Evolutionary conservation across 1,139 yeast species (phyloP).

Genomic region (Magnusiomyces suaveolens): DNA sequence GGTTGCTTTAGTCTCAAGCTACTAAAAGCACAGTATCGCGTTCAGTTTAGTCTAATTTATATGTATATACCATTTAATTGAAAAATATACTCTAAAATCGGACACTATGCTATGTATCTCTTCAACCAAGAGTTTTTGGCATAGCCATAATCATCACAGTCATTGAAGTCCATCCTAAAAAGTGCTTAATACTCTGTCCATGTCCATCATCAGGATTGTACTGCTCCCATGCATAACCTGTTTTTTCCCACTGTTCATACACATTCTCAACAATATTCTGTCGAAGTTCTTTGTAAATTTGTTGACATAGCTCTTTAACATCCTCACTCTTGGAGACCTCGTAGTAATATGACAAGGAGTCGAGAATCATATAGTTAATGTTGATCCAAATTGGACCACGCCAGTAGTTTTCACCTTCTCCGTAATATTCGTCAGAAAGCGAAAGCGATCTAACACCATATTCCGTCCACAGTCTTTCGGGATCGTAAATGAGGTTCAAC

Average conservation of each 20-base stretch:
- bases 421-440: constrained; percentile 53
- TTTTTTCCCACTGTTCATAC: constrained; percentile 30
- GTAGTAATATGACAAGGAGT: constrained; percentile 52
- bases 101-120: no score
- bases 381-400: constrained; percentile 91
- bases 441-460: constrained; percentile 81
- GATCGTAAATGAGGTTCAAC: constrained; percentile 52
- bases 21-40: no score
- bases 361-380: constrained; percentile 74
- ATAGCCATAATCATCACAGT: constrained; percentile 72
- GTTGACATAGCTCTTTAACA: constrained; percentile 35
- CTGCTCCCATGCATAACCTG: background rate
- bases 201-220: constrained; percentile 42
- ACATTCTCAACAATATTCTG: constrained; percentile 59
- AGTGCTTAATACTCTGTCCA: constrained; percentile 78
- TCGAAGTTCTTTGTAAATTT: constrained; percentile 51
- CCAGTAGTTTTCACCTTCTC: constrained; percentile 89
- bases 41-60: no score
- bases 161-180: constrained; percentile 89
- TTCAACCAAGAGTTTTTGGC: constrained; percentile 40
- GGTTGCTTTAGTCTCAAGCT: no score
- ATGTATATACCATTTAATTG: background rate
- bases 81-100: no score
- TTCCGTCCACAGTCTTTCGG: constrained; percentile 65
- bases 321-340: constrained; percentile 21